Evolutionary conservation across 176 grass and related monocot species (phyloP), one percentile per base, ranked within the genome.

Genomic region (Puya raimondii): DNA sequence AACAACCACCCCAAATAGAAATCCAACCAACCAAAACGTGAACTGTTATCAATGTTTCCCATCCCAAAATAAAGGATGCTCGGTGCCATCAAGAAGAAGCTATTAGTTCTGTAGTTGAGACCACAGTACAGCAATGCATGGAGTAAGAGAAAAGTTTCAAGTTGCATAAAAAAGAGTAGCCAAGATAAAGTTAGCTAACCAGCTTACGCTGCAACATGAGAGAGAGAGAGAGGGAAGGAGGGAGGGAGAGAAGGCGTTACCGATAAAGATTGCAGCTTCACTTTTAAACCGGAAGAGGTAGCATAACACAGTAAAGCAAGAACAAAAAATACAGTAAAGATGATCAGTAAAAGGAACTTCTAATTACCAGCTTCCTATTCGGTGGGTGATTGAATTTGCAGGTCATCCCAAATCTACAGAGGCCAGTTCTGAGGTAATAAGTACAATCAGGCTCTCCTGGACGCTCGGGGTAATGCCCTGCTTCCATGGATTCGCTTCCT

Each of bases 311-410:
- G 16, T 61, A 10, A 61, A 10, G 56, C 52, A 56, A 56, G 16
- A 56, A 56, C 14, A 4, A n/a, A 56, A n/a, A 56, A 56, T 13
- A 10, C 12, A n/a, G 12, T 18, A 61, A 59, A 61, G 29, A 50
- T 69, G 50, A 68, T 23, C 17, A 68, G 48, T 26, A 26, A 22
- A 10, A 51, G 51, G 7, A 69, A 18, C 9, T 70, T 22, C 23
- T 11, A 23, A 65, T 76, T 87, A 90, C 91, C 83, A 95, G 63
- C 64, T 78, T 86, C 27, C 91, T 76, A 78, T 95, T 78, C 22
- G 75, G 63, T 79, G 91, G 91, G 52, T 95, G 91, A 84, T 95
- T 95, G 77, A 90, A 95, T 90, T 90, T 95, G 78, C 91, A 95
- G 64, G 91, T 95, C 87, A 90, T 83, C 69, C 91, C 91, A 80